Evolutionary conservation across 1,284 basidiomycete genomes (phyloP).

Genomic region (Dichomitus squalens): DNA sequence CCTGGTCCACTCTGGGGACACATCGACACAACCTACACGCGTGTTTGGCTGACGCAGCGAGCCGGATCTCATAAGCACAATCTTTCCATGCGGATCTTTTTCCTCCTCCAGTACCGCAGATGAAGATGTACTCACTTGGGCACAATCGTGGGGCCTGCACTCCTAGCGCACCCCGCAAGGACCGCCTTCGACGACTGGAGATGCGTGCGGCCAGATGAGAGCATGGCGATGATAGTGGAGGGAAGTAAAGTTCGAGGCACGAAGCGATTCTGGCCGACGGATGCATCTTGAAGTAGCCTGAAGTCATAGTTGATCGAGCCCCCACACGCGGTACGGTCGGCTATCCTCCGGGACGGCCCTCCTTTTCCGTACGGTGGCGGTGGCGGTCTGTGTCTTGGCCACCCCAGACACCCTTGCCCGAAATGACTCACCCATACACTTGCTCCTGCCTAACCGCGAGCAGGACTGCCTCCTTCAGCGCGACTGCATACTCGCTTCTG

Average conservation of each 20-base stretch:
- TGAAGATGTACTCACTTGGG: conserved; percentile 12
- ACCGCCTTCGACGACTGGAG: conserved; percentile 6
- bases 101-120: too few species aligned
- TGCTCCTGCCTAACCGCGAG: too few species aligned
- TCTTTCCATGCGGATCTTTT: too few species aligned
- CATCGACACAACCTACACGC: too few species aligned
- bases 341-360: background rate
- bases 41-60: too few species aligned
- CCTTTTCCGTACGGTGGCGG: background rate
- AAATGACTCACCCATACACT: too few species aligned
- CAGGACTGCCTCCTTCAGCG: too few species aligned
- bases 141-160: background rate
- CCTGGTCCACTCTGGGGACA: too few species aligned
- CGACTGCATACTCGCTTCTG: too few species aligned
- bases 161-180: conserved; percentile 3
- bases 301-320: background rate
- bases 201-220: conserved; percentile 6
- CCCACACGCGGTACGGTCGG: background rate
- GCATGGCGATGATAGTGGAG: background rate
- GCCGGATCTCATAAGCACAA: too few species aligned
- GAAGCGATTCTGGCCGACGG: background rate
- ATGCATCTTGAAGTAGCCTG: background rate
- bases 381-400: background rate
- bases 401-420: too few species aligned
- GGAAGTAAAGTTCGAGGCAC: background rate